phyloP scores from a whole-genome alignment of 2,329 filamentous ascomycete species.

The Neofusicoccum ribis region DNA sequence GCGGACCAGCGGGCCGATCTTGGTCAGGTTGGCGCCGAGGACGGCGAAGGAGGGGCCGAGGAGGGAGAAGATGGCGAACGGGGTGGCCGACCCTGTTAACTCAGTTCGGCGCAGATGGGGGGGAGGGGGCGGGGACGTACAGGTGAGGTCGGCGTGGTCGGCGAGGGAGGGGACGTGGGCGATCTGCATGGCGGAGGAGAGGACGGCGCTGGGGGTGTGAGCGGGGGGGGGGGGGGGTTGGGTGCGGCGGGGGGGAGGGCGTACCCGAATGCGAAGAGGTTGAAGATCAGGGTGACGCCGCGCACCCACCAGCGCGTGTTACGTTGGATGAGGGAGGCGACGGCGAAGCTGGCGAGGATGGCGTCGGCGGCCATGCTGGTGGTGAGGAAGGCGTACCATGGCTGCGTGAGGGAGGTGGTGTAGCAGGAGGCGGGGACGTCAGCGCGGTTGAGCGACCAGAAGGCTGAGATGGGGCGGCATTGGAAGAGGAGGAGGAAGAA shows the following conservation, averaged over 20 bases:
- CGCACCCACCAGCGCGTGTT: background rate
- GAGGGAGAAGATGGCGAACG: background rate
- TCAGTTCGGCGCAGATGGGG: background rate
- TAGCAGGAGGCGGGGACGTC: background rate
- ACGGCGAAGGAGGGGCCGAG: background rate
- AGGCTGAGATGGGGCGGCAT: conserved; percentile 1
- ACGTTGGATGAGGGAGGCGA: background rate
- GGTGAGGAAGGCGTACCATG: background rate
- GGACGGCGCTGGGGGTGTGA: background rate
- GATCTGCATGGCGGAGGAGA: background rate
- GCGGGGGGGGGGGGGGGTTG: background rate
- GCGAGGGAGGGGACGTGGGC: background rate
- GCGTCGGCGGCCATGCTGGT: background rate
- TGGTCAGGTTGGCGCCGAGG: background rate
- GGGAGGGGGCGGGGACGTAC: background rate
- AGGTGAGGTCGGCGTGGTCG: background rate
- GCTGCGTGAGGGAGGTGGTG: background rate
- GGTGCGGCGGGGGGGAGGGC: too few relatives aligned
- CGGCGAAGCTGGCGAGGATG: background rate
- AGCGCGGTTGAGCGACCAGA: conserved; percentile 11
- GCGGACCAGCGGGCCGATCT: background rate
- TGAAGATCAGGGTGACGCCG: background rate
- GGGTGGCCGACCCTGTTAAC: background rate
- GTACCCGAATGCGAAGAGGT: background rate
- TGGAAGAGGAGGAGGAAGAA: conserved; percentile 16